Conservation (phyloP, 306 rosid genomes). For the Abrus precatorius region DNA sequence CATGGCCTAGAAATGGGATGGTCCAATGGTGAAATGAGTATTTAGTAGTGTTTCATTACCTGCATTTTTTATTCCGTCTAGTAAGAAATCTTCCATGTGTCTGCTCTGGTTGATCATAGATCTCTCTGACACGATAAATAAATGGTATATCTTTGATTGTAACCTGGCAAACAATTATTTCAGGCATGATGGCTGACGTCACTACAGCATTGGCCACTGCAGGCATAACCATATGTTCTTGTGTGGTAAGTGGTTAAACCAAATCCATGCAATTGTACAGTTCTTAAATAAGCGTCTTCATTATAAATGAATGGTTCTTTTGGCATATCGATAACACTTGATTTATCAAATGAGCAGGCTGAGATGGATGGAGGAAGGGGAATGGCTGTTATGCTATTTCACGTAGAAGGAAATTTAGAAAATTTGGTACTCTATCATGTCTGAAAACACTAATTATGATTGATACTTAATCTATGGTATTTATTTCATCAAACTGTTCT, state of each 20-base stretch:
- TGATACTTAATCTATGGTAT: conserved; percentile 22
- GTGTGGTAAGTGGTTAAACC: conserved; percentile 83
- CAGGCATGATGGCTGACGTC: conserved; percentile 97
- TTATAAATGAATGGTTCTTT: conserved; percentile 36
- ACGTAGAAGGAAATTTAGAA: conserved; percentile 79
- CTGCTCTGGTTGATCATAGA: neutral
- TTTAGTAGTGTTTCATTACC: neutral
- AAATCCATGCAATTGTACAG: conserved; percentile 29
- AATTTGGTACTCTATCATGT: conserved; percentile 69
- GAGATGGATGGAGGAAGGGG: conserved; percentile 97
- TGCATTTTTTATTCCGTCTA: conserved; percentile 4
- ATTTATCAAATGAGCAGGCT: conserved; percentile 74
- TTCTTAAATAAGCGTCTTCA: conserved; percentile 41
- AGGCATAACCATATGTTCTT: conserved; percentile 84
- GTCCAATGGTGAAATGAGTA: neutral
- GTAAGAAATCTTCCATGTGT: neutral
- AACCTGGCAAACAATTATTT: conserved; percentile 48
- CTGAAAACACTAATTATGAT: conserved; percentile 26
- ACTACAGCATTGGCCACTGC: conserved; percentile 84
- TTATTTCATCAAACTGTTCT: conserved; percentile 28
- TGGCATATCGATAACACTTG: conserved; percentile 38
- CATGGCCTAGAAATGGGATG: neutral
- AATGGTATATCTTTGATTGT: conserved; percentile 39
- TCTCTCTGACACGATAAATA: conserved; percentile 8
- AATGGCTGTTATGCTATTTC: conserved; percentile 90